Conservation (phyloP, 2,329 filamentous ascomycete genomes). For the Ophiosphaerella narmari region DNA sequence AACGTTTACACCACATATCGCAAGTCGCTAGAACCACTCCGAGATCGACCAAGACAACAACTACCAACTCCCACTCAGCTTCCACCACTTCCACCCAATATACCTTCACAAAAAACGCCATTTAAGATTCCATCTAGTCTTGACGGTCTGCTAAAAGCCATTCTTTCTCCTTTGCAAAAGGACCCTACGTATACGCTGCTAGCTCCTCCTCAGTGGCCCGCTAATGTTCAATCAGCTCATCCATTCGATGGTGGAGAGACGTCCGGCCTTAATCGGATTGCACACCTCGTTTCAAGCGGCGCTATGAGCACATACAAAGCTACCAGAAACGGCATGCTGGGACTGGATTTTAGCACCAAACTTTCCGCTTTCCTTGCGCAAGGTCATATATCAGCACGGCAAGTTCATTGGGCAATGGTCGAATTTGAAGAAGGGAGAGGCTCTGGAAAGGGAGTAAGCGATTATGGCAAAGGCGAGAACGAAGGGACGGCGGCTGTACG, state of each 20-base stretch:
- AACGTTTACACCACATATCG: slow-evolving; percentile 78
- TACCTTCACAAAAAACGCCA: slow-evolving; percentile 64
- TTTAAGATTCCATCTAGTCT: slow-evolving; percentile 66
- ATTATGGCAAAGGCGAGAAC: slow-evolving; percentile 73
- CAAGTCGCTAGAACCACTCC: slow-evolving; percentile 73
- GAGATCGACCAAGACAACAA: slow-evolving; percentile 63
- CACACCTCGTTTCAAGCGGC: slow-evolving; percentile 64
- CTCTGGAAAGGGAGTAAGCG: slow-evolving; percentile 38
- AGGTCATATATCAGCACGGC: slow-evolving; percentile 73
- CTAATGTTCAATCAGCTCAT: slow-evolving; percentile 62
- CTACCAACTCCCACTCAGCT: slow-evolving; percentile 62
- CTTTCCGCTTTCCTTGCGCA: slow-evolving; percentile 74
- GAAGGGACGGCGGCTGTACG: slow-evolving; percentile 71
- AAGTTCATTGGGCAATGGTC: slow-evolving; percentile 71
- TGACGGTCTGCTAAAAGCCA: slow-evolving; percentile 57
- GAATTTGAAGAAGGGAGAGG: slow-evolving; percentile 69
- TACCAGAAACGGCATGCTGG: slow-evolving; percentile 73
- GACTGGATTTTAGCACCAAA: slow-evolving; percentile 74
- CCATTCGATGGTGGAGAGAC: slow-evolving; percentile 72
- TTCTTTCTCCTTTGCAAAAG: slow-evolving; percentile 63
- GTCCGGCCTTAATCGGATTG: slow-evolving; percentile 62
- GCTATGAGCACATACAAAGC: slow-evolving; percentile 68
- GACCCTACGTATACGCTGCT: slow-evolving; percentile 51
- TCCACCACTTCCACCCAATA: slow-evolving; percentile 61
- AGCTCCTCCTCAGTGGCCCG: slow-evolving; percentile 59